Evolutionary conservation across 75 land plant species (phyloP).

Genomic region (Selaginella tamariscina): DNA sequence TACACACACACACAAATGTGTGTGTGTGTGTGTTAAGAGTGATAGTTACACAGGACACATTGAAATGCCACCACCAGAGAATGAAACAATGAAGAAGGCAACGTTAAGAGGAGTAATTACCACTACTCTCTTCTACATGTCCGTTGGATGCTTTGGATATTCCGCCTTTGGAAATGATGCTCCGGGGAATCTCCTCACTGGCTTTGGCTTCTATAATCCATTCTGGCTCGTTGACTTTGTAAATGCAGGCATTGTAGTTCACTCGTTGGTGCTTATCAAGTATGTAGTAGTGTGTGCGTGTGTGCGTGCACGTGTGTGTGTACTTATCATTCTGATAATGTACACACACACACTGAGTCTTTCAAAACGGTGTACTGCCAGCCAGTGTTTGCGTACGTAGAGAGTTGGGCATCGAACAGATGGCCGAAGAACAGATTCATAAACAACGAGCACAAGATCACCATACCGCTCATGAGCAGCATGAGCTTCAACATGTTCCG

Average conservation of each 20-base stretch:
- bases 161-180: slow-evolving; percentile 16
- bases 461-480: slow-evolving; percentile 11
- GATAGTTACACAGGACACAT: neutral
- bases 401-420: slow-evolving; percentile 20
- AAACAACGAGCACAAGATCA: slow-evolving; percentile 21
- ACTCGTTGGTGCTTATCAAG: slow-evolving; percentile 19
- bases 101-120: neutral
- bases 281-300: too few species aligned
- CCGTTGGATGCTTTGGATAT: slow-evolving; percentile 15
- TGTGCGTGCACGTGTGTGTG: neutral
- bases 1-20: neutral
- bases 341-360: slow-evolving; percentile 12
- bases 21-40: neutral
- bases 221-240: slow-evolving; percentile 17
- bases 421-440: slow-evolving; percentile 21
- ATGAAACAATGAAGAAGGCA: slow-evolving; percentile 23
- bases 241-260: slow-evolving; percentile 8
- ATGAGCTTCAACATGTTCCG: slow-evolving; percentile 7
- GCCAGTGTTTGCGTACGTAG: slow-evolving; percentile 41
- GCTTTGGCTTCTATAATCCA: slow-evolving; percentile 12
- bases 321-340: neutral
- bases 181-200: slow-evolving; percentile 15
- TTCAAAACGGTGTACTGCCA: slow-evolving; percentile 33
- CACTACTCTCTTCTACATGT: slow-evolving; percentile 16
- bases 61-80: slow-evolving; percentile 10